phyloP scores from a whole-genome alignment of 1,284 basidiomycete genomes.

The Ceratobasidium sp. region DNA sequence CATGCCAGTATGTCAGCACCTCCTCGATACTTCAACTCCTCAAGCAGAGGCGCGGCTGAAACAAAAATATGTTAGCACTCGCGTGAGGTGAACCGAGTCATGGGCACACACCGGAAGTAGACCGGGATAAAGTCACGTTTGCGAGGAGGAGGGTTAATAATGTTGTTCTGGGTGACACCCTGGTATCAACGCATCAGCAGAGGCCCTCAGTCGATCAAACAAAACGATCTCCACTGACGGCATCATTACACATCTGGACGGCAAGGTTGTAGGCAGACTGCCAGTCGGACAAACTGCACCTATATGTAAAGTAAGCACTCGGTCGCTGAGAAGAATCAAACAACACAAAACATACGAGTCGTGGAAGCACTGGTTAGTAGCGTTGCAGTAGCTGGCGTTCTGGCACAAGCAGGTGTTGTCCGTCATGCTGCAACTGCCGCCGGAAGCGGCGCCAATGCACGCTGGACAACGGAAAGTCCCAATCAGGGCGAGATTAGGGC shows the following conservation, averaged over 20 bases:
- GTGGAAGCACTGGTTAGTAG: slow-evolving; percentile 44
- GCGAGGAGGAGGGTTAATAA: slow-evolving; percentile 31
- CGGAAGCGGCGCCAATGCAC: slow-evolving; percentile 14
- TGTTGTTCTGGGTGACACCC: slow-evolving; percentile 12
- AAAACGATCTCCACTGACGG: slow-evolving; percentile 1
- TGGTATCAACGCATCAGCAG: neutral
- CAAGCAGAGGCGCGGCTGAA: too few species aligned
- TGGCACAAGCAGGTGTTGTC: slow-evolving; percentile 47
- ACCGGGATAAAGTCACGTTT: slow-evolving; percentile 7
- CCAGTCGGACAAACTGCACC: slow-evolving; percentile 24
- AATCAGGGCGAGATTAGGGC: neutral
- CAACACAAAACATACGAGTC: slow-evolving; percentile 2
- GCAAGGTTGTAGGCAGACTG: slow-evolving; percentile 23
- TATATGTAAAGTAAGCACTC: neutral
- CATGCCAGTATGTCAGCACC: too few species aligned
- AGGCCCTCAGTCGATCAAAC: neutral
- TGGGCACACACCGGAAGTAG: slow-evolving; percentile 22
- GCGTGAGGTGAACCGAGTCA: neutral
- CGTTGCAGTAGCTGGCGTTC: slow-evolving; percentile 37
- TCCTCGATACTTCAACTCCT: too few species aligned
- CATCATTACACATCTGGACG: neutral
- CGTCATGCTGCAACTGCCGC: slow-evolving; percentile 38
- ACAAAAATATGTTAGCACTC: neutral
- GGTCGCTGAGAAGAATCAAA: too few species aligned
- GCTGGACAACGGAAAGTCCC: neutral